A percentile compares a stretch with the other conserved stretches of the same genome.
Evolutionary conservation across 352 stramenopile genomes (phyloP).

Genomic region (Pythium myriotylum): DNA sequence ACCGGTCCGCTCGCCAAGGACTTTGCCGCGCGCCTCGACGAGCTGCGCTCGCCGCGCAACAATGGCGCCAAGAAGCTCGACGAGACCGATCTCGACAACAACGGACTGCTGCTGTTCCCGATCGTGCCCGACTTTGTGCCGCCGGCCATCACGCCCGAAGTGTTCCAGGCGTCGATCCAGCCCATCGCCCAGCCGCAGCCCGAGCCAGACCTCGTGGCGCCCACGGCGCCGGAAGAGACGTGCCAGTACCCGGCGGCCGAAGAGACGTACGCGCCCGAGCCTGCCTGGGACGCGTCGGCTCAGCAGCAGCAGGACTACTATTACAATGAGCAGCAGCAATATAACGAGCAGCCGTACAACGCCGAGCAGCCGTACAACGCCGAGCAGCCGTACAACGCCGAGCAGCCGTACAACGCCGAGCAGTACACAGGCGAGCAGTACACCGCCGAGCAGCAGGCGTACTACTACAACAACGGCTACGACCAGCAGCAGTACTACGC

Average conservation of each 20-base stretch:
- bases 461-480: constrained; percentile 24
- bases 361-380: too few species aligned
- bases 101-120: constrained; percentile 36
- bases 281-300: constrained; percentile 13
- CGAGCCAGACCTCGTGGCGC: constrained; percentile 16
- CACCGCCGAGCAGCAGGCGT: constrained; percentile 16
- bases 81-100: constrained; percentile 36
- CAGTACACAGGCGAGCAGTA: too few species aligned
- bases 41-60: constrained; percentile 35
- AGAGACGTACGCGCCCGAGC: background rate
- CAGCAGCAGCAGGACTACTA: constrained; percentile 23
- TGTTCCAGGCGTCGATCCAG: constrained; percentile 27
- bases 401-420: too few species aligned
- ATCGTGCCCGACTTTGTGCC: constrained; percentile 35
- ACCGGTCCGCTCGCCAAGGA: constrained; percentile 43
- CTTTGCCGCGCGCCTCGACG: constrained; percentile 20
- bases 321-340: constrained; percentile 27
- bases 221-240: too few species aligned
- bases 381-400: constrained; percentile 21
- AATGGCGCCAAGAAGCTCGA: constrained; percentile 19
- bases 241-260: too few species aligned
- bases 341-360: too few species aligned
- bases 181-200: constrained; percentile 13
- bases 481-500: constrained; percentile 24
- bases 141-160: constrained; percentile 18